Percentiles rank a stretch among this genome's conserved stretches.
Evolutionary conservation across 257 asterid species (phyloP).

Genomic region (Scutellaria galericulata): DNA sequence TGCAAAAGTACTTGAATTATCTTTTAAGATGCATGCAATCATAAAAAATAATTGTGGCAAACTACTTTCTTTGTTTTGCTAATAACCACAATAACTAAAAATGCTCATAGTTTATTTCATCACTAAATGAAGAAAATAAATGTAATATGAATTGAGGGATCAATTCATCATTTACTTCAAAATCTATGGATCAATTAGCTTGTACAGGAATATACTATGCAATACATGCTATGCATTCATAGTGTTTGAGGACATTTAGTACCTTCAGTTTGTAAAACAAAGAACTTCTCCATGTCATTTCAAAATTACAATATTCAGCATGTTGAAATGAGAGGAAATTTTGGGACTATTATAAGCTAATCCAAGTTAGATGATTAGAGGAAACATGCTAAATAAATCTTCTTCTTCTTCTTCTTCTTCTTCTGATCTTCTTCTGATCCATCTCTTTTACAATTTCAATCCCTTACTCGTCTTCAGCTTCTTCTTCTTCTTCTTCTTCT

Average conservation of each 20-base stretch:
- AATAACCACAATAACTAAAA: too few species aligned
- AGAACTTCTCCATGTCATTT: not conserved
- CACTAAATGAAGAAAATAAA: too few species aligned
- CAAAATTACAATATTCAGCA: not conserved
- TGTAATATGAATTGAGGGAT: too few species aligned
- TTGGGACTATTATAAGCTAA: not conserved
- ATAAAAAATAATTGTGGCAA: too few species aligned
- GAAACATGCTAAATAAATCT: constrained; percentile 6
- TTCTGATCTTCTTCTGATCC: constrained; percentile 37
- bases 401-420: too few species aligned
- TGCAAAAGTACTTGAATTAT: too few species aligned
- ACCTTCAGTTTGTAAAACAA: not conserved
- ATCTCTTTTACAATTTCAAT: constrained; percentile 30
- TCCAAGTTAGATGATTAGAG: constrained; percentile 11
- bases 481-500: too few species aligned
- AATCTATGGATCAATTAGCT: constrained; percentile 5
- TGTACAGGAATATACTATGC: not conserved
- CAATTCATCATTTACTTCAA: too few species aligned
- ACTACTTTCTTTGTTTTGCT: too few species aligned
- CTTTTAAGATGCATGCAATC: too few species aligned
- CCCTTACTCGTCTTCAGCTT: constrained; percentile 39
- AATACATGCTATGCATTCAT: not conserved
- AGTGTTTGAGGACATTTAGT: not conserved
- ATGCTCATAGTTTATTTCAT: too few species aligned
- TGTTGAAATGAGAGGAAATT: constrained; percentile 4